Evolutionary conservation across 1,284 basidiomycete species (phyloP), one percentile per base, ranked within the genome.

Genomic region (Puccinia novopanici): DNA sequence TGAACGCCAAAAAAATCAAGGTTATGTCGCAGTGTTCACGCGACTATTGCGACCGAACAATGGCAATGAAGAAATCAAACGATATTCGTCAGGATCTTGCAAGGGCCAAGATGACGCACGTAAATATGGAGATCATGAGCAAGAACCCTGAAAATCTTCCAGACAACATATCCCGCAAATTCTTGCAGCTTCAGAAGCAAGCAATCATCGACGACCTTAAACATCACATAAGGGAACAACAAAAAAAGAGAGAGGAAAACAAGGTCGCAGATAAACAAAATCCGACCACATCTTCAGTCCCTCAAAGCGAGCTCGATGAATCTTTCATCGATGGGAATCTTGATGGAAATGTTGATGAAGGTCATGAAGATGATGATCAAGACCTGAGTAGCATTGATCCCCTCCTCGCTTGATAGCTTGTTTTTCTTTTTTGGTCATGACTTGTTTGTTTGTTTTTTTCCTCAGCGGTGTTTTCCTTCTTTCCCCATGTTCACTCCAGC

Each of bases 51-150:
- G n/a, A n/a, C n/a, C n/a, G n/a, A n/a, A n/a, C n/a, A n/a, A n/a
- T n/a, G n/a, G n/a, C n/a, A n/a, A n/a, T 65, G 61, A 65, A 65
- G 22, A 22, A 65, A 40, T 19, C 61, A 37, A 65, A 65, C 34
- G 24, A 61, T 8, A 61, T 61, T 30, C 24, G 59, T 17, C n/a
- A 61, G 5, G 6, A 61, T 15, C 15, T 40, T 13, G 61, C 61
- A 9, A 65, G n/a, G n/a, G 61, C 61, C n/a, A 8, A 65, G 40
- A 34, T 40, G 3, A 40, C 4, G 12, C 30, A 37, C 4, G 34
- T 13, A 2, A 65, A 42, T 19, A 65, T 65, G 40, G 61, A 40
- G 17, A 65, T 65, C 9, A 65, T 65, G 61, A 3, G 15, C 4
- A 65, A 12, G 61, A 65, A 65, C 13, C 10, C 34, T 8, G 61